Percentiles rank a stretch among this genome's conserved stretches.
phyloP scores from a whole-genome alignment of 805 yeast genomes.

The Suhomyces sp. region DNA sequence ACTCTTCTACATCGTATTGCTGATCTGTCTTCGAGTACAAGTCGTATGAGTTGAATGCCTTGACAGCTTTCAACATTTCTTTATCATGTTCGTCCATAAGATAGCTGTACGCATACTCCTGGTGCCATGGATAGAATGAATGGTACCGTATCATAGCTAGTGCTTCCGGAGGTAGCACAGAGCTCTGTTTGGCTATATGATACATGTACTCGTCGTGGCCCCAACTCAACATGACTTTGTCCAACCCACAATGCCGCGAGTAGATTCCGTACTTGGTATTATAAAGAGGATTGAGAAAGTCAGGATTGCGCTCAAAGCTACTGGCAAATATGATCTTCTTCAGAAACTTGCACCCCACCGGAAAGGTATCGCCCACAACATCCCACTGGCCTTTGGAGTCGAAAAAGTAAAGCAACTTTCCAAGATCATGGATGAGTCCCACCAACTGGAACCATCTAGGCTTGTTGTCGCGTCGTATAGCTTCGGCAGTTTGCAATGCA shows the following conservation, averaged over 20 bases:
- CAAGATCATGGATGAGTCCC: slow-evolving; percentile 69
- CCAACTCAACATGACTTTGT: slow-evolving; percentile 71
- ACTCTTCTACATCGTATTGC: slow-evolving; percentile 44
- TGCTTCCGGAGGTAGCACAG: slow-evolving; percentile 61
- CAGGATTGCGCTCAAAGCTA: slow-evolving; percentile 59
- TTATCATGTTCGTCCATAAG: slow-evolving; percentile 63
- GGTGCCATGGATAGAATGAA: slow-evolving; percentile 75
- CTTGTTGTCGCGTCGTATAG: slow-evolving; percentile 61
- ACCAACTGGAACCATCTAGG: slow-evolving; percentile 78
- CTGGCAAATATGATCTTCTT: slow-evolving; percentile 59
- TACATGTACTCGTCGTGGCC: slow-evolving; percentile 81
- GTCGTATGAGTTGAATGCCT: slow-evolving; percentile 66
- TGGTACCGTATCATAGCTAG: slow-evolving; percentile 74
- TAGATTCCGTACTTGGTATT: slow-evolving; percentile 66
- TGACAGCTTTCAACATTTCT: slow-evolving; percentile 59
- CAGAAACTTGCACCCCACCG: slow-evolving; percentile 67
- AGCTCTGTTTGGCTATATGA: slow-evolving; percentile 63
- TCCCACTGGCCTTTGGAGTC: slow-evolving; percentile 79
- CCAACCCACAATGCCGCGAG: slow-evolving; percentile 61
- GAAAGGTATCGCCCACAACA: slow-evolving; percentile 76
- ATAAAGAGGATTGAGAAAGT: slow-evolving; percentile 59
- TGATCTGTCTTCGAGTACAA: slow-evolving; percentile 60
- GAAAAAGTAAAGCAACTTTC: slow-evolving; percentile 64
- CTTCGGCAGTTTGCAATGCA: slow-evolving; percentile 74
- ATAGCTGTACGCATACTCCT: slow-evolving; percentile 62